Percentiles rank a stretch among this genome's conserved stretches.
These are phyloP conservation scores for Fusarium oligoseptatum DNA, from an alignment of 2,329 filamentous ascomycete species.

Conservation along the genomic window DNA sequence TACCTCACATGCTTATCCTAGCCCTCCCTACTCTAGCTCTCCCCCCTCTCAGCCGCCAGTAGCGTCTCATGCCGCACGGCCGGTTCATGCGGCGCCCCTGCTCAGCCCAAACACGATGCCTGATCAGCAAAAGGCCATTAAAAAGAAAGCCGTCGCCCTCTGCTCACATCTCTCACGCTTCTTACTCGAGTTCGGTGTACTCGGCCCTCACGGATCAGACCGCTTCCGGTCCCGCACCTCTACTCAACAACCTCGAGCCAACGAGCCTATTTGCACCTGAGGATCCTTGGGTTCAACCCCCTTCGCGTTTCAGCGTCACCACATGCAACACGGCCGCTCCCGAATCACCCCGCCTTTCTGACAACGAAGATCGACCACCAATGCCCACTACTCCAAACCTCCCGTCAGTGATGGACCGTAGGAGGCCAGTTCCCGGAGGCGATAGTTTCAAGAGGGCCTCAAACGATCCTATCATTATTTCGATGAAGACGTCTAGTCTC, in stretches of 20 bases:
- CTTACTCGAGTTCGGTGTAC: conserved; percentile 55
- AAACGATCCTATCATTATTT: conserved; percentile 48
- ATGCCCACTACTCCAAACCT: conserved; percentile 42
- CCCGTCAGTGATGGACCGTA: neutral
- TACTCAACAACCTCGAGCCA: conserved; percentile 24
- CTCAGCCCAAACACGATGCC: conserved; percentile 41
- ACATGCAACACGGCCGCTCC: conserved; percentile 67
- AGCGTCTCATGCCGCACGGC: conserved; percentile 17
- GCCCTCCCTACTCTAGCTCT: conserved; percentile 50
- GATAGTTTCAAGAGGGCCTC: conserved; percentile 36
- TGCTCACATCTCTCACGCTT: conserved; percentile 45
- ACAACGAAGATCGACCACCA: conserved; percentile 44
- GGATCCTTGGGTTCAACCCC: conserved; percentile 63
- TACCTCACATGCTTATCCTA: conserved; percentile 49
- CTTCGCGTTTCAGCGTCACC: conserved; percentile 74
- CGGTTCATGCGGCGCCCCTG: conserved; percentile 41
- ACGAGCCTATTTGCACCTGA: conserved; percentile 41
- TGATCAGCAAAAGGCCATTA: conserved; percentile 56
- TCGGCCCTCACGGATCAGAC: conserved; percentile 48
- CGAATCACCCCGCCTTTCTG: conserved; percentile 45
- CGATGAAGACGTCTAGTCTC: conserved; percentile 43
- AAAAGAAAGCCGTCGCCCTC: conserved; percentile 60
- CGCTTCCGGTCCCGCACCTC: conserved; percentile 27
- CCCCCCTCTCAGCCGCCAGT: conserved; percentile 31
- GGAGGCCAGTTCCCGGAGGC: conserved; percentile 32